These are phyloP conservation scores for Tuber umbilicatum DNA, from an alignment of 495 filamentous ascomycete species.

Conservation along the genomic window DNA sequence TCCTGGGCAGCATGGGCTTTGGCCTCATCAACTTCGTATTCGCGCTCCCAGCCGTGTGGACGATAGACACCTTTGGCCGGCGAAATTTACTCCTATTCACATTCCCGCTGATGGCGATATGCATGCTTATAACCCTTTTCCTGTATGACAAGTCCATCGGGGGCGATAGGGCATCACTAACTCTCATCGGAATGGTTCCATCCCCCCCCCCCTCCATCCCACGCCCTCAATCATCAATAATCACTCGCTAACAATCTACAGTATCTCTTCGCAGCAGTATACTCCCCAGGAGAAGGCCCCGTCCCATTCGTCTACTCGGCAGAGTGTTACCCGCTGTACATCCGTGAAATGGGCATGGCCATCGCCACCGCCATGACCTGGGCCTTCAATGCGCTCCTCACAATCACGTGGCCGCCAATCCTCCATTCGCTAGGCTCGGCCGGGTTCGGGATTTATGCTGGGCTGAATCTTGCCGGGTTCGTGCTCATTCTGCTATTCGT, in stretches of 20 bases:
- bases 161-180: slow-evolving; percentile 1
- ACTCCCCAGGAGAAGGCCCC: slow-evolving; percentile 74
- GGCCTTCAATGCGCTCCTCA: slow-evolving; percentile 63
- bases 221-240: background rate
- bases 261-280: slow-evolving; percentile 60
- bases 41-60: slow-evolving; percentile 61
- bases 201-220: background rate
- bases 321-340: slow-evolving; percentile 70
- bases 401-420: slow-evolving; percentile 60
- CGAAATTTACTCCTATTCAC: slow-evolving; percentile 59
- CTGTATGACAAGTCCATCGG: slow-evolving; percentile 51
- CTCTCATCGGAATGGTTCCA: background rate
- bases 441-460: slow-evolving; percentile 63
- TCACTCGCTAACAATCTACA: background rate
- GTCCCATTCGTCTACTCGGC: slow-evolving; percentile 78
- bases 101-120: slow-evolving; percentile 57
- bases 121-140: slow-evolving; percentile 54
- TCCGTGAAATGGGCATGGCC: slow-evolving; percentile 64
- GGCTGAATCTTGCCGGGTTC: slow-evolving; percentile 60
- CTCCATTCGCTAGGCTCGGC: slow-evolving; percentile 53
- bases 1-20: slow-evolving; percentile 56
- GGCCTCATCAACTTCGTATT: slow-evolving; percentile 63
- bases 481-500: slow-evolving; percentile 66
- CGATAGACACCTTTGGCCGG: slow-evolving; percentile 60
- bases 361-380: slow-evolving; percentile 63